These are phyloP conservation scores for Brassica incana DNA, from an alignment of 345 rosid species.

Conservation along the genomic window DNA sequence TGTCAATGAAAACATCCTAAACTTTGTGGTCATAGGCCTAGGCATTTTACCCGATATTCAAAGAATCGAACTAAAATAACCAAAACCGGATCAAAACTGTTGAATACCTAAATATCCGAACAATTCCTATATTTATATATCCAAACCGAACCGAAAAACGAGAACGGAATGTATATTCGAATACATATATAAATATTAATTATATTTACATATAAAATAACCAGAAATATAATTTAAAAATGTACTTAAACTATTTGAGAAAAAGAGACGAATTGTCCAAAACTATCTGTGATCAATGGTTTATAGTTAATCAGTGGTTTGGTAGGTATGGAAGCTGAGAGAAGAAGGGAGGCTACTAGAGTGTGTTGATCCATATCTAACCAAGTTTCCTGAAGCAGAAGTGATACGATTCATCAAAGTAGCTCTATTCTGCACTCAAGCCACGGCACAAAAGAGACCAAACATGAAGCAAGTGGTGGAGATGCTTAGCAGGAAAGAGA, in stretches of 20 bases:
- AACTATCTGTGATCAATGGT: background rate
- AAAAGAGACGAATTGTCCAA: background rate
- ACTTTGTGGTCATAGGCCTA: background rate
- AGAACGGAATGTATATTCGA: background rate
- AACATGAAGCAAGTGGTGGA: slow-evolving; percentile 81
- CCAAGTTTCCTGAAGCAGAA: slow-evolving; percentile 59
- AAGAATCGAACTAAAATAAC: background rate
- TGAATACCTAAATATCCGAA: too few relatives aligned
- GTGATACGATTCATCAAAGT: slow-evolving; percentile 65
- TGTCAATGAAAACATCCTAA: background rate
- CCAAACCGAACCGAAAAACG: background rate
- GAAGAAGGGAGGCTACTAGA: slow-evolving; percentile 68
- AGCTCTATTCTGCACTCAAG: slow-evolving; percentile 88
- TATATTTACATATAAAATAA: background rate
- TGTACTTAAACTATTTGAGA: background rate
- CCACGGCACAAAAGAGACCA: slow-evolving; percentile 65
- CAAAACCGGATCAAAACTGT: background rate
- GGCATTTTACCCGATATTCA: background rate
- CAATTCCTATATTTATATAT: too few relatives aligned
- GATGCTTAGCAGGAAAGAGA: slow-evolving; percentile 71
- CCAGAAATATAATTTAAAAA: too few relatives aligned
- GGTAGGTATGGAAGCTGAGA: slow-evolving; percentile 85
- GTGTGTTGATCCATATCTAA: slow-evolving; percentile 66
- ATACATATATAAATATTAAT: too few relatives aligned
- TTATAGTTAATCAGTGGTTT: background rate